phyloP scores from a whole-genome alignment of 768 basidiomycete genomes.

The Lactifluus echinatus region DNA sequence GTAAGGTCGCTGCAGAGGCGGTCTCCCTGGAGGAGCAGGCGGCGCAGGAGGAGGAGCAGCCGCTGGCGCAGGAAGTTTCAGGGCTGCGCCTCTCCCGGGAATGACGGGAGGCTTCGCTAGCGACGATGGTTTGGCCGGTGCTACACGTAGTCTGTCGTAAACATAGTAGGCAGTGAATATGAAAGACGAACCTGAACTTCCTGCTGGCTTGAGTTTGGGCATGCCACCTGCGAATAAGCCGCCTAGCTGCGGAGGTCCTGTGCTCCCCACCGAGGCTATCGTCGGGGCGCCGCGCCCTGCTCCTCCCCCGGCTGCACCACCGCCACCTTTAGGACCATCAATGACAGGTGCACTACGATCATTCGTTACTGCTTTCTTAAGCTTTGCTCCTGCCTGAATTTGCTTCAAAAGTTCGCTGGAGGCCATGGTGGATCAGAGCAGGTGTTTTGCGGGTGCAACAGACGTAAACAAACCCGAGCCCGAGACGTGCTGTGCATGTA shows the following conservation, averaged over 20 bases:
- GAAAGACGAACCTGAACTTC: conserved; percentile 25
- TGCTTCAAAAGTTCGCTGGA: conserved; percentile 68
- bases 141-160: conserved; percentile 5
- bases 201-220: conserved; percentile 83
- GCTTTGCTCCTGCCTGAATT: conserved; percentile 72
- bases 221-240: conserved; percentile 86
- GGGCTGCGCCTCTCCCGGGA: conserved; percentile 31
- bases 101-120: conserved; percentile 21
- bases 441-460: not conserved
- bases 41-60: conserved; percentile 23
- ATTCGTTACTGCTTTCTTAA: conserved; percentile 78
- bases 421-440: conserved; percentile 40
- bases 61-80: conserved; percentile 22
- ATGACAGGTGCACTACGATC: conserved; percentile 68
- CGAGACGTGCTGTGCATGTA: not conserved
- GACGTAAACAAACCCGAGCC: conserved; percentile 1
- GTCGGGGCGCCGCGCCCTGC: conserved; percentile 29
- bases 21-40: conserved; percentile 26
- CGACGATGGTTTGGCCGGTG: conserved; percentile 20
- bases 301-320: conserved; percentile 29
- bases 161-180: not conserved
- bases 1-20: conserved; percentile 15
- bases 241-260: conserved; percentile 73
- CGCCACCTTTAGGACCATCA: conserved; percentile 36
- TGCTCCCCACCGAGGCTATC: conserved; percentile 25